These are phyloP conservation scores for Pseudofabraea citricarpa DNA, from an alignment of 2,329 filamentous ascomycete species.

Conservation along the genomic window DNA sequence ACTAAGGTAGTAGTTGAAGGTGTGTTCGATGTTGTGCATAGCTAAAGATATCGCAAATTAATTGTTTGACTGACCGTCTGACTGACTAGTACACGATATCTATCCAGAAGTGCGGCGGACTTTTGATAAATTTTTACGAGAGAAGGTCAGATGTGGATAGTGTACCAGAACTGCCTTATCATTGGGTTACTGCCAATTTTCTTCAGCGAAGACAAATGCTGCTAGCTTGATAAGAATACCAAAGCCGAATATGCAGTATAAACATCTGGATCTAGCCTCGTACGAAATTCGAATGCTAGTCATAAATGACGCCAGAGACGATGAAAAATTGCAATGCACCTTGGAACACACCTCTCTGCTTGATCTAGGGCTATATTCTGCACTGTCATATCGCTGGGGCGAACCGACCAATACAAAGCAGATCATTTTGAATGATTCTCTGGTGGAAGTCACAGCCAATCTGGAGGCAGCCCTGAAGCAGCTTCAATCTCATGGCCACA, in stretches of 20 bases:
- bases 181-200: not conserved
- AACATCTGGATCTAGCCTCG: not conserved
- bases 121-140: not conserved
- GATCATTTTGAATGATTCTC: not conserved
- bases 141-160: not conserved
- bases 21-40: not conserved
- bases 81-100: not conserved
- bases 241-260: not conserved
- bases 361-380: not conserved
- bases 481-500: not conserved
- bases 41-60: not conserved
- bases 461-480: constrained; percentile 1
- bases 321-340: not conserved
- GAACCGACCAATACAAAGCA: not conserved
- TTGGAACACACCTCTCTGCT: not conserved
- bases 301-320: not conserved
- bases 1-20: not conserved
- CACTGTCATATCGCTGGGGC: constrained; percentile 1
- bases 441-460: not conserved
- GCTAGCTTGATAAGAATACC: not conserved
- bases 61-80: not conserved
- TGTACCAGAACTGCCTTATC: not conserved
- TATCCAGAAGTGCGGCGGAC: not conserved
- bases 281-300: not conserved
- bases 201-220: not conserved